Evolutionary conservation across 306 rosid species (phyloP), one percentile per base, ranked within the genome.

Genomic region (Mimosa pudica): DNA sequence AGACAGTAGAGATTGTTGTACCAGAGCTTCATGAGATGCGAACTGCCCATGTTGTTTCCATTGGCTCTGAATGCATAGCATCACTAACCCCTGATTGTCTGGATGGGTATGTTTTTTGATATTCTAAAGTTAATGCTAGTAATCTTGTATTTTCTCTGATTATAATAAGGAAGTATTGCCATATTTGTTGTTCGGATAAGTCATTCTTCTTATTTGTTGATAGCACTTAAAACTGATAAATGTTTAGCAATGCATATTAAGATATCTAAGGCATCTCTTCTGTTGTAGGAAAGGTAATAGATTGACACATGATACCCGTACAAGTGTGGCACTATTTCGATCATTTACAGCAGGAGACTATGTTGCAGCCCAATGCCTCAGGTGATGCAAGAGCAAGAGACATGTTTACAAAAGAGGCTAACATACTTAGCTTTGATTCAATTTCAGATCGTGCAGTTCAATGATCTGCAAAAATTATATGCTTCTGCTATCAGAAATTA

Each of bases 11-110:
- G 75, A 86, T 94, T 86, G 92, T 87, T 73, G 77, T 94, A 80
- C 98, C 98, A 13, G 97, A 94, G 91, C 85, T 94, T 79, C 71
- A 80, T 55, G 97, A 92, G 82, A 91, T 92, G 97, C 81, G 91
- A 64, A 83, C 84, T 72, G 92, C 97, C 82, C 98, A 94, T 86
- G 2, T 89, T 73, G 94, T 94, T 86, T 84, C 98, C 54, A 91
- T 94, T 82, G 98, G 97, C 61, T 88, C 98, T 35, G 98, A 92
- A 88, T 79, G 84, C 84, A 16, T 79, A 30, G 46, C 82, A 79
- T 85, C 92, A 18, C 11, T 94, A 45, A 94, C 76, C 87, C 89
- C 98, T 41, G 85, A 89, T 84, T 73, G 48, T 67, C 94, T 85
- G 36, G 98, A 92, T 6, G 98, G 98, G 98, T 94, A 88, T 61